Conservation (phyloP, 2,329 filamentous ascomycete species). For the Hypomyces perniciosus region DNA sequence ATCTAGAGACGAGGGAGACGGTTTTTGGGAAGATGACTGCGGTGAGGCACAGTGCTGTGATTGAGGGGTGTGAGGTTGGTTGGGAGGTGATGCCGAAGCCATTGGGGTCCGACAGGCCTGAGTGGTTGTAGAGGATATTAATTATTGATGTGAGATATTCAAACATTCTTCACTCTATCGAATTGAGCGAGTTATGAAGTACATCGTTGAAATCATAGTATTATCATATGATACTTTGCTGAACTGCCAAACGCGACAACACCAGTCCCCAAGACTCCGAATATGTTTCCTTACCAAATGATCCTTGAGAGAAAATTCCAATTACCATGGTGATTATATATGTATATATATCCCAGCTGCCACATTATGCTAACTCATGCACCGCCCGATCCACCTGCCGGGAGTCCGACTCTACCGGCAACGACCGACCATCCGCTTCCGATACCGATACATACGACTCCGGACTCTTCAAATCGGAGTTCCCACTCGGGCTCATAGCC, state of each 20-base stretch:
- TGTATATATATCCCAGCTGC: too few species aligned
- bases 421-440: not conserved
- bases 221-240: too few species aligned
- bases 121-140: slow-evolving; percentile 26
- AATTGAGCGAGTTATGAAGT: not conserved
- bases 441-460: not conserved
- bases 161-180: not conserved
- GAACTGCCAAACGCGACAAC: too few species aligned
- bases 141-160: not conserved
- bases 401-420: slow-evolving; percentile 1
- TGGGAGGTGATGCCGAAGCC: slow-evolving; percentile 48
- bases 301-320: too few species aligned
- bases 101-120: slow-evolving; percentile 40
- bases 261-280: too few species aligned
- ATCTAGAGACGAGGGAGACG: slow-evolving; percentile 39
- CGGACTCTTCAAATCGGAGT: too few species aligned
- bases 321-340: too few species aligned
- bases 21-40: slow-evolving; percentile 42
- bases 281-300: too few species aligned
- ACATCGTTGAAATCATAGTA: not conserved
- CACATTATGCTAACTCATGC: not conserved
- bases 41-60: slow-evolving; percentile 40
- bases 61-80: slow-evolving; percentile 40
- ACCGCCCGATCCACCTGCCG: not conserved
- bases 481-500: too few species aligned